Base-by-base conservation (phyloP, 2,329 filamentous ascomycete species). In the Pseudopithomyces maydicus region DNA sequence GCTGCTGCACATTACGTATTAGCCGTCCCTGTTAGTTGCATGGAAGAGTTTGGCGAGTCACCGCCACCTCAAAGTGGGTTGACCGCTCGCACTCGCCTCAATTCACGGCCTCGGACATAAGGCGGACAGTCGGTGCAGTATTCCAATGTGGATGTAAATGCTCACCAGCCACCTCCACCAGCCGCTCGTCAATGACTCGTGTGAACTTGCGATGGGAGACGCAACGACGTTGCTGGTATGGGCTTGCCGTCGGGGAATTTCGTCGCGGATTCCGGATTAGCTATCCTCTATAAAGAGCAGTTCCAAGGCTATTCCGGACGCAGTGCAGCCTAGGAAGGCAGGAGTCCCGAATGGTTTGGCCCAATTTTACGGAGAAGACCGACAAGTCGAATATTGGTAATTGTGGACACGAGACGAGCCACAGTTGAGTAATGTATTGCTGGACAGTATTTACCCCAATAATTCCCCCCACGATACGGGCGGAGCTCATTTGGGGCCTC, bases 61-160 rank as follows among this genome's bases (percentile, higher is more conserved):
- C 22, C 46, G 46, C 46, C 47, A 50, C 47, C 14, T 22, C n/a
- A 10, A 46, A 29, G 45, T 10, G 29, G 43, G 23, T 46, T 46
- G 43, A 46, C 43, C 29, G 23, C 43, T 41, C 19, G 22, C 47
- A 49, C 47, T 50, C 47, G 47, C 47, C 47, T 50, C 47, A 39
- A 39, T 36, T 19, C 19, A 15, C 36, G 35, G 22, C 15, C 47
- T 50, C 47, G 47, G 47, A 50, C 35, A 50, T 39, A 29, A 17
- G 26, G 35, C 35, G 46, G 46, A 49, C 35, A 19, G 14, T 29
- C 46, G 35, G 23, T 19, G 22, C 36, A 26, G 22, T 20, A 33
- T 23, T 22, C 46, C 33, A 35, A 29, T 50, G 22, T 35, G 36
- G 23, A 47, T 47, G 17, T 48, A 19, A 23, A 8, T 11, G n/a